Base-by-base conservation (phyloP, 1,284 basidiomycete genomes). In the Pulchroboletus neoregius region DNA sequence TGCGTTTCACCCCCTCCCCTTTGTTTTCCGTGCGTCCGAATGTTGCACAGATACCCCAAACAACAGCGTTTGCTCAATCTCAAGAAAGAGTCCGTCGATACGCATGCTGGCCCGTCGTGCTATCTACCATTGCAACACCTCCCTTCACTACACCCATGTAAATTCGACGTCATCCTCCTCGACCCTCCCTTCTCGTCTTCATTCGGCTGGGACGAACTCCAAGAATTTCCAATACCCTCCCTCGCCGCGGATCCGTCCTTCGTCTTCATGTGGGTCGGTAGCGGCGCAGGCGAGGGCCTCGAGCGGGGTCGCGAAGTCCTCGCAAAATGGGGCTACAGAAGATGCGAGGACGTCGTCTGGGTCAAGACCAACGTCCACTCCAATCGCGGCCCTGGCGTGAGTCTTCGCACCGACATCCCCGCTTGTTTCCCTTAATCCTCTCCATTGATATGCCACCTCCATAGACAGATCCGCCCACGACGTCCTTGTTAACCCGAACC, bases 341-440 rank as follows among this genome's bases (percentile, higher is more conserved):
- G 95, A 39, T 97, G 93, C 58, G 95, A 99, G 65, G 95, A 99
- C 65, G 92, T 99, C 16, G 89, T 95, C 5, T 98, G 94, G 93
- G 85, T 96, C 46, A 94, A 91, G 70, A 95, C 92, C 27, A 97
- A 96, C 62, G 75, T 75, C 48, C 74, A 70, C 20, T 73, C 68
- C 23, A 87, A 85, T 57, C 72, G 72, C 20, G 88, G 88, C 2
- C 86, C 87, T 46, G 87, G 89, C 49, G 86, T 89, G 58, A 58
- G 79, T 68, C 8, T n/a, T 27, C 22, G 2, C 30, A 23, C 38
- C 42, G 36, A 37, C 28, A 3, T 18, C 36, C 33, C 27, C 1
- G 15, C 13, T 9, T 45, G 11, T 37, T 38, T 39, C n/a, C 28
- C 28, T 40, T 49, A 32, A 54, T 40, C 27, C 22, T 26, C 32